Evolutionary conservation across 352 stramenopile genomes (phyloP).

Genomic region (Globisporangium carolinianum): DNA sequence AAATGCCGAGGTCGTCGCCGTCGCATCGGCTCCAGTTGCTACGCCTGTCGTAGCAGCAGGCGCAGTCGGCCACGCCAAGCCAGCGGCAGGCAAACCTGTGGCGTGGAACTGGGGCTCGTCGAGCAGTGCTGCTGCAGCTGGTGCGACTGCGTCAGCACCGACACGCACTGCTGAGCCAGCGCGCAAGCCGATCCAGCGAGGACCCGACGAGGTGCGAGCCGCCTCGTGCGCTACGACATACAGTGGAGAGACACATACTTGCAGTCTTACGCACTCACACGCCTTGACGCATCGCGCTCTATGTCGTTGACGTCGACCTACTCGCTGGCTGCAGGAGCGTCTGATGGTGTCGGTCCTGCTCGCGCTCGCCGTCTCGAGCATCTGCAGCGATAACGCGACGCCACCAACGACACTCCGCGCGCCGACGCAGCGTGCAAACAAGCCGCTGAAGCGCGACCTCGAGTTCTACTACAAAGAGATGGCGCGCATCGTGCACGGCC

Average conservation of each 20-base stretch:
- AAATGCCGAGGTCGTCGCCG: background rate
- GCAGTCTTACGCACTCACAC: background rate
- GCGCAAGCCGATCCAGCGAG: background rate
- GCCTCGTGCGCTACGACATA: background rate
- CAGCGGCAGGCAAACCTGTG: background rate
- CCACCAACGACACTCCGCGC: background rate
- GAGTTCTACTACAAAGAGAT: conserved; percentile 81
- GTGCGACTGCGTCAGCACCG: background rate
- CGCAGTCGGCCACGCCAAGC: background rate
- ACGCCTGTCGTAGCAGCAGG: background rate
- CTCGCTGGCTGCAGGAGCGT: conserved; percentile 6
- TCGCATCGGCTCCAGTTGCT: background rate
- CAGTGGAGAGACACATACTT: too few relatives aligned
- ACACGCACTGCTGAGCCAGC: too few relatives aligned
- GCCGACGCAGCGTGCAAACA: conserved; percentile 13
- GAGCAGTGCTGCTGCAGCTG: background rate
- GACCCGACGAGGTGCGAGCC: conserved; percentile 9
- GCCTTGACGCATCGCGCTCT: background rate
- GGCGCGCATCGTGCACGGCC: conserved; percentile 18
- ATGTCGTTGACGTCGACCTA: too few relatives aligned
- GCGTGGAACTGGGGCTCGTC: conserved; percentile 11
- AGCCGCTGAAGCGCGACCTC: conserved; percentile 53
- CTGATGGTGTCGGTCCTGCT: conserved; percentile 29
- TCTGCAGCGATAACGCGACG: conserved; percentile 16
- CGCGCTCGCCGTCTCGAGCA: conserved; percentile 19